These are phyloP conservation scores for Exophiala oligosperma DNA, from an alignment of 2,329 filamentous ascomycete genomes.

Conservation along the genomic window DNA sequence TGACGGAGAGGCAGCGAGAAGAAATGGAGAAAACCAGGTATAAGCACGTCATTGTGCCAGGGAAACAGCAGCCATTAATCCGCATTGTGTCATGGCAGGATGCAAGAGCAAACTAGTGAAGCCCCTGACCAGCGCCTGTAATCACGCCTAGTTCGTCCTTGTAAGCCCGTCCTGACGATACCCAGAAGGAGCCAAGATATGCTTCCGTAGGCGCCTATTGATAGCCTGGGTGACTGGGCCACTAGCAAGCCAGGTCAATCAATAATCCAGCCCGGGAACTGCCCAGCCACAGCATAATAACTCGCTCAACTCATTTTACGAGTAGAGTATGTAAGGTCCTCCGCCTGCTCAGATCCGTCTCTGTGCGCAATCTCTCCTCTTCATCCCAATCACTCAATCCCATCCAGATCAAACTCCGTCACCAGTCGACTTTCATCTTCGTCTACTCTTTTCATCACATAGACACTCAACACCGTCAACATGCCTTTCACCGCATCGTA, in stretches of 20 bases:
- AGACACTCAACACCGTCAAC: conserved; percentile 32
- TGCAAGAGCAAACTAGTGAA: no score
- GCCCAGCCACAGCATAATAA: no score
- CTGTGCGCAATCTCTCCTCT: neutral
- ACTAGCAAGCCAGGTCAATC: no score
- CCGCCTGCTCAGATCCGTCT: neutral
- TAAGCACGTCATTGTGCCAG: neutral
- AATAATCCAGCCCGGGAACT: no score
- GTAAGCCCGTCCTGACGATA: no score
- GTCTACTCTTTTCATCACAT: neutral
- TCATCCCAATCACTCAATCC: neutral
- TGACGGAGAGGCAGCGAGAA: neutral
- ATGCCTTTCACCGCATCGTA: conserved; percentile 55
- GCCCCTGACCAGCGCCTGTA: neutral
- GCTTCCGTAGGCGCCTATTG: no score
- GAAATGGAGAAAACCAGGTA: neutral
- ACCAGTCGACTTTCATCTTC: neutral
- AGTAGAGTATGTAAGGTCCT: neutral
- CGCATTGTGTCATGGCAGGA: neutral
- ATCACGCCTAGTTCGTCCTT: neutral
- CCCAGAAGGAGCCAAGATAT: no score
- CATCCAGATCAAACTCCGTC: neutral
- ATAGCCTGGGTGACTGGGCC: no score
- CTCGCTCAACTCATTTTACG: no score
- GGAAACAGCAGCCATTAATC: neutral